phyloP scores from a whole-genome alignment of 768 basidiomycete genomes.

The Tylopilus cervinicoccineus region DNA sequence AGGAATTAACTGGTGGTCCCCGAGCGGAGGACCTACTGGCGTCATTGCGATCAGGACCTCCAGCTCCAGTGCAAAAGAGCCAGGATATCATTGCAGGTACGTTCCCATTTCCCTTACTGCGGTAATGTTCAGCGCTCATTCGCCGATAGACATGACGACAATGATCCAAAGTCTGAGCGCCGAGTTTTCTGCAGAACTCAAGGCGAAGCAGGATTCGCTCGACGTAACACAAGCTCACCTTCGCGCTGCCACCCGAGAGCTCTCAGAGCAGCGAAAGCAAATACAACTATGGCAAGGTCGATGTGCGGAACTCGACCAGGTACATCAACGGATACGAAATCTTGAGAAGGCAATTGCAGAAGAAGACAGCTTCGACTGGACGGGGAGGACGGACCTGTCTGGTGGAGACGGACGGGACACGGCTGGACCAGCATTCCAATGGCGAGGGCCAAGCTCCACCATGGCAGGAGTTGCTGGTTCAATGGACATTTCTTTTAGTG shows the following conservation, averaged over 20 bases:
- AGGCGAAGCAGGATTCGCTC: slow-evolving; percentile 81
- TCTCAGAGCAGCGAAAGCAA: slow-evolving; percentile 87
- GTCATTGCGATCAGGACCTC: slow-evolving; percentile 66
- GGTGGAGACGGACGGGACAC: slow-evolving; percentile 35
- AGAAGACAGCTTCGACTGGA: slow-evolving; percentile 87
- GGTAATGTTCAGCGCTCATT: slow-evolving; percentile 7
- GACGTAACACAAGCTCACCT: slow-evolving; percentile 85
- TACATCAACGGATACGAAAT: slow-evolving; percentile 78
- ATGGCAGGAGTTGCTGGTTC: slow-evolving; percentile 61
- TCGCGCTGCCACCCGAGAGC: slow-evolving; percentile 82
- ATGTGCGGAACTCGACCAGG: slow-evolving; percentile 76
- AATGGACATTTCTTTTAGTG: slow-evolving; percentile 57
- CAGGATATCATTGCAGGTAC: slow-evolving; percentile 80
- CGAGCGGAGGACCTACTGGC: slow-evolving; percentile 80
- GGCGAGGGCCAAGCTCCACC: slow-evolving; percentile 63
- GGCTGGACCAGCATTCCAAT: slow-evolving; percentile 58
- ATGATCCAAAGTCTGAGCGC: slow-evolving; percentile 77
- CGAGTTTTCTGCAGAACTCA: slow-evolving; percentile 82
- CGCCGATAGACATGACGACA: slow-evolving; percentile 64
- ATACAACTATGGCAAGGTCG: slow-evolving; percentile 71
- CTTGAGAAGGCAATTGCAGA: slow-evolving; percentile 73
- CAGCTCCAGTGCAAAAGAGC: slow-evolving; percentile 80
- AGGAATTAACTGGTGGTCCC: slow-evolving; percentile 70
- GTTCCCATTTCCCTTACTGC: not conserved
- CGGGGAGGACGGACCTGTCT: slow-evolving; percentile 59